These are phyloP conservation scores for Podaxis sp. DNA, from an alignment of 768 basidiomycete species.

Conservation along the genomic window DNA sequence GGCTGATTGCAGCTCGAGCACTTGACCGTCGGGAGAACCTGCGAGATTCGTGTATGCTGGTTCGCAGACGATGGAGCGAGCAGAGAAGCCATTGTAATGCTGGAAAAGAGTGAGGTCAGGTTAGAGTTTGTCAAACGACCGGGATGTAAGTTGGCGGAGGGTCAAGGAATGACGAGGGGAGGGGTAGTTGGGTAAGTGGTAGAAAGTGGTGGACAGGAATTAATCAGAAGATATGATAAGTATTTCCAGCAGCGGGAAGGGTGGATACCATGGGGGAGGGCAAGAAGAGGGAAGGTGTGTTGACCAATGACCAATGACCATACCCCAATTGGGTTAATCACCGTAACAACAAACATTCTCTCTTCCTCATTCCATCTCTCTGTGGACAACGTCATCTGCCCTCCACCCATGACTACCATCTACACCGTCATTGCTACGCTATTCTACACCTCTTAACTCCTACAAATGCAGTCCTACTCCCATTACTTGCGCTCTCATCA, in stretches of 20 bases:
- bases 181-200: not conserved
- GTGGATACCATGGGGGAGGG: not conserved
- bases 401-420: not conserved
- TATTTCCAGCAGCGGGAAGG: conserved; percentile 5
- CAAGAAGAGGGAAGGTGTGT: not conserved
- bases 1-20: conserved; percentile 73
- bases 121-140: not conserved
- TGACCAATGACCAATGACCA: not conserved
- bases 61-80: conserved; percentile 24
- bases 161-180: conserved; percentile 2
- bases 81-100: conserved; percentile 25
- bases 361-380: not conserved
- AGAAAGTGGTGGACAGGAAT: not conserved
- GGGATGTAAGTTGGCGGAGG: not conserved
- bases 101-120: conserved; percentile 1
- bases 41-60: conserved; percentile 49
- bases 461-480: not conserved
- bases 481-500: not conserved
- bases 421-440: not conserved
- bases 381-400: not conserved
- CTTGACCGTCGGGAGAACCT: conserved; percentile 77
- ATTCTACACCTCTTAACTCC: not conserved
- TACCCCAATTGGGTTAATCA: conserved; percentile 5
- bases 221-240: conserved; percentile 4
- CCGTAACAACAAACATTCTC: not conserved